Conservation (phyloP, 495 filamentous ascomycete species). For the Recurvomyces mirabilis region DNA sequence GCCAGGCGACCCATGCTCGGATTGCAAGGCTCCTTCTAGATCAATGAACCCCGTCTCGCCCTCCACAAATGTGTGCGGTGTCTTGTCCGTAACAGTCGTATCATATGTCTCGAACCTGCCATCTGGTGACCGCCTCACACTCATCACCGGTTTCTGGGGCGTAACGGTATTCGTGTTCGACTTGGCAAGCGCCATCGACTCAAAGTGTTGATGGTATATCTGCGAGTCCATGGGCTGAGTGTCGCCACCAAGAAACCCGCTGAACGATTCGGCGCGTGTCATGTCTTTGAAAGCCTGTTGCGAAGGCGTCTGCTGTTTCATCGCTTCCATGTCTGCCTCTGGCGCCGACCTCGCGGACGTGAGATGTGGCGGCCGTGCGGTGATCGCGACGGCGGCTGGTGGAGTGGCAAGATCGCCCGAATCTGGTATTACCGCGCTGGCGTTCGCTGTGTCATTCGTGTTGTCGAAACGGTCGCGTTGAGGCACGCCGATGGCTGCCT, state of each 20-base stretch:
- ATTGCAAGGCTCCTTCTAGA: slow-evolving; percentile 10
- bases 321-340: slow-evolving; percentile 10
- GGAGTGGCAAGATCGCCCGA: slow-evolving; percentile 5
- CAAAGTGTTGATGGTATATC: slow-evolving; percentile 26
- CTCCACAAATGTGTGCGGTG: slow-evolving; percentile 11
- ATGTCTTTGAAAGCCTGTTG: slow-evolving; percentile 6
- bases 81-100: slow-evolving; percentile 8
- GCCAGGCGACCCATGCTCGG: slow-evolving; percentile 2
- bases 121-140: too few species aligned
- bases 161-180: slow-evolving; percentile 4
- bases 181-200: slow-evolving; percentile 18
- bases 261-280: slow-evolving; percentile 16
- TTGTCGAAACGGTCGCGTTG: background rate
- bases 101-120: slow-evolving; percentile 8
- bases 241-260: slow-evolving; percentile 26
- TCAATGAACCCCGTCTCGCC: slow-evolving; percentile 22
- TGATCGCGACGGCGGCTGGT: background rate
- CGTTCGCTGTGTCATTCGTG: background rate
- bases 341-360: slow-evolving; percentile 13
- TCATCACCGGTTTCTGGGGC: too few species aligned
- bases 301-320: slow-evolving; percentile 13
- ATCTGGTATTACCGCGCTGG: slow-evolving; percentile 4
- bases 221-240: slow-evolving; percentile 33
- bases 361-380: slow-evolving; percentile 5
- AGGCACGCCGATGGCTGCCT: slow-evolving; percentile 2